These are phyloP conservation scores for Exophiala xenobiotica DNA, from an alignment of 2,329 filamentous ascomycete genomes.

Conservation along the genomic window DNA sequence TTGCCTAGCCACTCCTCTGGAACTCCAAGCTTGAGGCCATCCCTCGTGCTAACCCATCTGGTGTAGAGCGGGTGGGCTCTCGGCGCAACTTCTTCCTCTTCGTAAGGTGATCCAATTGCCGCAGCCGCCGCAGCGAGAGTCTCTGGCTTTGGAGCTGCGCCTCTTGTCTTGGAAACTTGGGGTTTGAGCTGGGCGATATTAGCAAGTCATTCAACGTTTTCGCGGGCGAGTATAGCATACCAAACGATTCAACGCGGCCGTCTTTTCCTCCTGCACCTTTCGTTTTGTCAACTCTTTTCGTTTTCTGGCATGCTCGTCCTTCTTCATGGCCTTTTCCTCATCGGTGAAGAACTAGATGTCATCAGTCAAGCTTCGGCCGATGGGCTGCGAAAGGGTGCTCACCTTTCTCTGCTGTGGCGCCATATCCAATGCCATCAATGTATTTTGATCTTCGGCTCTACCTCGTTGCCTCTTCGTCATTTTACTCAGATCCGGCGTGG, in stretches of 20 bases:
- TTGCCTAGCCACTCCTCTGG: slow-evolving; percentile 51
- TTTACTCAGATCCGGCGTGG: slow-evolving; percentile 63
- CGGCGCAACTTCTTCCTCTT: slow-evolving; percentile 38
- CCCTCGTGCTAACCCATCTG: slow-evolving; percentile 45
- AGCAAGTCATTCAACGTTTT: slow-evolving; percentile 8
- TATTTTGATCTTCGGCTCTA: slow-evolving; percentile 54
- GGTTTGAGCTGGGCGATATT: slow-evolving; percentile 52
- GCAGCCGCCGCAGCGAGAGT: slow-evolving; percentile 41
- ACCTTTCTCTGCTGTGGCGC: slow-evolving; percentile 33
- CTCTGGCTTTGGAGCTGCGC: slow-evolving; percentile 48
- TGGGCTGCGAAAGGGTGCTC: slow-evolving; percentile 2
- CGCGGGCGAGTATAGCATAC: slow-evolving; percentile 3
- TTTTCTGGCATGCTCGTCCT: slow-evolving; percentile 71
- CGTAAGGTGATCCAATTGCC: slow-evolving; percentile 36
- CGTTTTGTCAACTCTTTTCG: slow-evolving; percentile 74
- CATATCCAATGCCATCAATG: slow-evolving; percentile 57
- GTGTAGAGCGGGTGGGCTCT: slow-evolving; percentile 46
- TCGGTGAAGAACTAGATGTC: slow-evolving; percentile 71
- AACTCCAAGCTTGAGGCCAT: slow-evolving; percentile 44
- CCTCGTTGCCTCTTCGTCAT: slow-evolving; percentile 69
- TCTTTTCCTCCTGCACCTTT: slow-evolving; percentile 76
- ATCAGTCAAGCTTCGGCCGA: slow-evolving; percentile 47
- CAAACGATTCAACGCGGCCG: slow-evolving; percentile 37
- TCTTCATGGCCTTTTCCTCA: slow-evolving; percentile 70
- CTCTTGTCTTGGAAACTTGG: slow-evolving; percentile 60